Evolutionary conservation across 306 rosid species (phyloP), one percentile per base, ranked within the genome.

Genomic region (Ziziphus jujuba): DNA sequence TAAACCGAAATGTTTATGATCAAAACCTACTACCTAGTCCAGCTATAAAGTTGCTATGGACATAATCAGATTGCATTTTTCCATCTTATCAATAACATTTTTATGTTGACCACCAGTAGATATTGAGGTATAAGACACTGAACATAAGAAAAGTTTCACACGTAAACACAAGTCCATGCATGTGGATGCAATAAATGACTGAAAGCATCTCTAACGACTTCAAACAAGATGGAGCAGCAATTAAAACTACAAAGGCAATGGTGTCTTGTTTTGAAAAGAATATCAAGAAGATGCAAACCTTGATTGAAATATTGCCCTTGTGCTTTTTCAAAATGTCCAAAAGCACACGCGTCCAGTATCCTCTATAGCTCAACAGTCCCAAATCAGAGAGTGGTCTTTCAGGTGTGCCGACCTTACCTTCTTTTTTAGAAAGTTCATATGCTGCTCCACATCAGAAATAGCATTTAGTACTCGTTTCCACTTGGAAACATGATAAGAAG

Each of bases 351-450:
- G 99, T 95, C 99, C 99, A 95, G 80, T 95, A 95, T 79, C 99
- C 99, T 88, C 96, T 75, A 87, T 95, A 95, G 83, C 99, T 91
- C 74, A 95, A 77, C 70, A 91, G 71, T 60, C 99, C 99, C 72
- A 95, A 90, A 73, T 95, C 99, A 67, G 99, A 95, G 66, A 95
- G 99, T 60, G 99, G 99, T 72, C 97, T 85, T 78, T 95, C 99
- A 10, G 99, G 99, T 13, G 99, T 95, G 59, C 99, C 99, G 47
- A 95, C 97, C 75, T 95, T 91, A 10, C 96, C 89, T 87, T 95
- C 99, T 74, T 95, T 95, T 85, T 95, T 91, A 22, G 99, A 95
- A 56, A 95, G 97, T 70, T 91, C 99, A 82, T 95, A 91, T 28
- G 99, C 99, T 95, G 87, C 62, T 78, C 77, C 85, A 76, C 25